Base-by-base conservation (phyloP, 2,329 filamentous ascomycete genomes). In the Arthroderma sp. region DNA sequence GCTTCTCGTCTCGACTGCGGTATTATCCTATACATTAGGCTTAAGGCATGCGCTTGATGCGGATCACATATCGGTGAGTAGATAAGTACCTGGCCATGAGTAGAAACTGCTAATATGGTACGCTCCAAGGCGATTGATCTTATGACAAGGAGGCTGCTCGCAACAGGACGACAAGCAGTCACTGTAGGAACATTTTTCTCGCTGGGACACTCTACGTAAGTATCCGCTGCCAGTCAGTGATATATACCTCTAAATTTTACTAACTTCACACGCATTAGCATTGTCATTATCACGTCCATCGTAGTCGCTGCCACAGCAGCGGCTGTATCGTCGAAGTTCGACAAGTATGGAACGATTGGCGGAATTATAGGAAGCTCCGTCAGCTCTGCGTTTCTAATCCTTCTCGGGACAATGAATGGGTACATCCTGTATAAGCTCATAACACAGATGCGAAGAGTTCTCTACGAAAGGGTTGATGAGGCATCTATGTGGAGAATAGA, bases 161-260 rank as follows among this genome's bases (percentile, higher is more conserved):
- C 88, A 0, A 77, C 84, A 0, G 87, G 86, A 11, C 85, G 91
- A 58, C 77, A 78, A 1, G 88, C 89, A 1, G 87, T 93, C 7
- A 89, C 88, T 0, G 89, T 96, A 1, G 91, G 89, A 37, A 94
- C 86, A 1, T 96, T 85, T 61, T 96, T 98, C 69, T 89, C 83
- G 0, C 74, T 96, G 0, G 89, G 91, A 0, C 89, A 96, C 65
- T 93, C 84, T 27, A 95, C 89, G 62, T 73, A 58, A 50, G 59
- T 50, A 32, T 36, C 11, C 32, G 9, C 32, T 36, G 9, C 9
- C 9, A 9, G 32, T 36, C 32, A 9, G 9, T 36, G 32, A 36
- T 9, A 29, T 36, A n/a, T 8, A 29, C 8, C 3, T 29, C 44
- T 46, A 36, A 46, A 15, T 47, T 36, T 38, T 42, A 15, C 41